These are phyloP conservation scores for Prototheca cutis DNA, from an alignment of 163 green algal species.

Conservation along the genomic window DNA sequence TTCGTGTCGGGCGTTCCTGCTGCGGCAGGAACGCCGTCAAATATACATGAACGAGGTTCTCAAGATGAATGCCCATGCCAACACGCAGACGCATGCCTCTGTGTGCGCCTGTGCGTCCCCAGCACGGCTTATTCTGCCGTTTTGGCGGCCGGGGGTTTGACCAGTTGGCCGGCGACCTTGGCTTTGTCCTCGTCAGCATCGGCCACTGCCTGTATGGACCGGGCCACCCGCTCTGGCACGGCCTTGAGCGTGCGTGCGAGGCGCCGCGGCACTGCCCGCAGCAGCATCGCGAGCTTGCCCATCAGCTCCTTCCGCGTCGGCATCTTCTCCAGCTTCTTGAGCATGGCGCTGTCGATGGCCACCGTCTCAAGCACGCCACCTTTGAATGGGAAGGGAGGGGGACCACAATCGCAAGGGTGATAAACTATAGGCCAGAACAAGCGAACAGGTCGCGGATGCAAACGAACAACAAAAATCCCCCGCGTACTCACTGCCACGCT, in stretches of 20 bases:
- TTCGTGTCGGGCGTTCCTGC: too few relatives aligned
- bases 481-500: background rate
- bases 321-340: constrained; percentile 72
- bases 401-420: background rate
- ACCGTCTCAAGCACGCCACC: constrained; percentile 56
- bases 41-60: too few relatives aligned
- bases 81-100: too few relatives aligned
- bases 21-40: too few relatives aligned
- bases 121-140: too few relatives aligned
- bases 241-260: constrained; percentile 71
- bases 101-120: too few relatives aligned
- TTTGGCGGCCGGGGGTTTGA: too few relatives aligned
- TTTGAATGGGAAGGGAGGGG: constrained; percentile 10
- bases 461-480: constrained; percentile 8
- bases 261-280: constrained; percentile 77
- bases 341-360: constrained; percentile 38
- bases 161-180: constrained; percentile 25
- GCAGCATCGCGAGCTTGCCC: constrained; percentile 59
- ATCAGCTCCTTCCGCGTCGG: constrained; percentile 82
- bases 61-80: too few relatives aligned
- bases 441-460: constrained; percentile 2
- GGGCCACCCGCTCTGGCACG: constrained; percentile 78
- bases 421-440: background rate
- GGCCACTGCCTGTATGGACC: constrained; percentile 59
- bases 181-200: constrained; percentile 47